Evolutionary conservation across 108 stramenopile species (phyloP).

Genomic region (Parietichytrium sp.): DNA sequence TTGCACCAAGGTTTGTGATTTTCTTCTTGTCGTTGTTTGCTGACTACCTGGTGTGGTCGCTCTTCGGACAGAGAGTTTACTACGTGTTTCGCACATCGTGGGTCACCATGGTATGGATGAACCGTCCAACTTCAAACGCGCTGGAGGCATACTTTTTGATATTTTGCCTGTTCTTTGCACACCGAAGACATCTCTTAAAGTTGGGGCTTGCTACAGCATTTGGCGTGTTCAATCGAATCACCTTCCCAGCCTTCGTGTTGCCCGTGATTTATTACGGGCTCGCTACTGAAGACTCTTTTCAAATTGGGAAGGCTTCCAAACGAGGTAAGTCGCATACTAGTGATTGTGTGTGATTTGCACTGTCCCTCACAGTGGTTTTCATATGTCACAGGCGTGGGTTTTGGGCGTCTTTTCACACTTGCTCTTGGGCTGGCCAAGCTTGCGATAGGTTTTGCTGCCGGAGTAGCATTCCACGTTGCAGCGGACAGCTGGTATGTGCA

Average conservation of each 20-base stretch:
- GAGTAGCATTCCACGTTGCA: too few relatives aligned
- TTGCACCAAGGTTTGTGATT: background rate
- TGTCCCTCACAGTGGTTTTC: too few relatives aligned
- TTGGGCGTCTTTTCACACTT: too few relatives aligned
- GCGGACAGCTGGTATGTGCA: too few relatives aligned
- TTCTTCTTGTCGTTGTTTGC: conserved; percentile 16
- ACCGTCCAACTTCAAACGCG: background rate
- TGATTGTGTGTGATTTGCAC: too few relatives aligned
- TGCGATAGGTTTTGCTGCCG: too few relatives aligned
- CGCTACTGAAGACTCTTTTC: too few relatives aligned
- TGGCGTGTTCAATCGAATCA: background rate
- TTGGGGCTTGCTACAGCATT: background rate
- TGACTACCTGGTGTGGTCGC: background rate
- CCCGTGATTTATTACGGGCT: background rate
- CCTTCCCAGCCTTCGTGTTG: background rate
- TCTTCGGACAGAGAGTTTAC: background rate
- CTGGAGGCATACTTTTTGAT: background rate
- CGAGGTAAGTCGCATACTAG: too few relatives aligned
- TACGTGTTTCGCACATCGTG: conserved; percentile 17
- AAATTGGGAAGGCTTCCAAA: too few relatives aligned
- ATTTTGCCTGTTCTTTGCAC: background rate
- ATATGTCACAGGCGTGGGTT: too few relatives aligned
- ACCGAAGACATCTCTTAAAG: background rate
- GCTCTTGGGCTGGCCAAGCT: too few relatives aligned
- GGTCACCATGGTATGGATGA: background rate